Percentiles rank a stretch among this genome's conserved stretches.
Evolutionary conservation across 202 grass and related monocot genomes (phyloP).

Genomic region (Elaeis oleifera): DNA sequence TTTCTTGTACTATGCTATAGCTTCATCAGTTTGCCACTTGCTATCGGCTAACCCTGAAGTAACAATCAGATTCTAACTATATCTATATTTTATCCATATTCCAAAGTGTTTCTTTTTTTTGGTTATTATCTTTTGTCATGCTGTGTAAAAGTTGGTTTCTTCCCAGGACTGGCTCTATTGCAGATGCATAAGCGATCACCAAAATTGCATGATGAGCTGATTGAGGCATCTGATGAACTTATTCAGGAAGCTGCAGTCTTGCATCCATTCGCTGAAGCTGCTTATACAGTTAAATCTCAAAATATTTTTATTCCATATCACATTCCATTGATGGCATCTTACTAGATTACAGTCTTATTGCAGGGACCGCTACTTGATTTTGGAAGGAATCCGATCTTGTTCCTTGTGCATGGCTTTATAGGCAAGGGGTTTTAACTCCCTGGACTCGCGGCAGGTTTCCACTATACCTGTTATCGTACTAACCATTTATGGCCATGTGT

Average conservation of each 20-base stretch:
- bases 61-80: too few species aligned
- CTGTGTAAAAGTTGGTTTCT: conserved; percentile 4
- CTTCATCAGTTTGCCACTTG: too few species aligned
- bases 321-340: conserved; percentile 14
- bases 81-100: too few species aligned
- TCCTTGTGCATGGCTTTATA: conserved; percentile 94
- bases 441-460: conserved; percentile 67
- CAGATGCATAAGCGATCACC: conserved; percentile 55
- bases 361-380: conserved; percentile 95
- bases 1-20: too few species aligned
- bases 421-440: conserved; percentile 88
- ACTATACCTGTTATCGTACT: conserved; percentile 6
- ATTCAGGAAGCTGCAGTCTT: conserved; percentile 65
- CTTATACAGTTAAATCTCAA: conserved; percentile 62
- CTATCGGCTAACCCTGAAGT: too few species aligned
- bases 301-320: conserved; percentile 3
- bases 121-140: too few species aligned
- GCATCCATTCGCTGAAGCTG: conserved; percentile 88
- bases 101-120: not conserved
- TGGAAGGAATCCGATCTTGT: conserved; percentile 93
- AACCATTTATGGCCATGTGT: conserved; percentile 1
- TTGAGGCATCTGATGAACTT: conserved; percentile 55
- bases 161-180: conserved; percentile 80
- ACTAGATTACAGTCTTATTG: conserved; percentile 27
- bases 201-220: conserved; percentile 40